Conservation (phyloP, 2,329 filamentous ascomycete genomes). For the Ceratocystis papillata region DNA sequence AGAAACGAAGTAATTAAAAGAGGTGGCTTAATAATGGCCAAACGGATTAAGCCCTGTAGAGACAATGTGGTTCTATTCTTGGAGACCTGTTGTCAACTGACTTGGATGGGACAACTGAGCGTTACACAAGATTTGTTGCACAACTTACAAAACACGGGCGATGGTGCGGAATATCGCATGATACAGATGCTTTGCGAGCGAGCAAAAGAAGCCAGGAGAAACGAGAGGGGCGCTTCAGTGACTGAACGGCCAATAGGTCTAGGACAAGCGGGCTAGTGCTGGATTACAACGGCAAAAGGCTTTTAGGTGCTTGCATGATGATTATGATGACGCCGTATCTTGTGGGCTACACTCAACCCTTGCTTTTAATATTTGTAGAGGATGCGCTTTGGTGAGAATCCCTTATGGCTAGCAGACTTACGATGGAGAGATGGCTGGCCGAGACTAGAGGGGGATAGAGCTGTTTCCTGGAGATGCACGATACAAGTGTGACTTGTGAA, state of each 20-base stretch:
- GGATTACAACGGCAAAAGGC: neutral
- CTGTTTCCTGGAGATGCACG: too few species aligned
- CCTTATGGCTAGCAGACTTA: too few species aligned
- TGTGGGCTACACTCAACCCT: too few species aligned
- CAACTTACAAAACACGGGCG: neutral
- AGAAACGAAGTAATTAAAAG: neutral
- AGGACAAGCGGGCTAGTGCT: neutral
- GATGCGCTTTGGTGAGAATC: too few species aligned
- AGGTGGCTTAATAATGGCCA: neutral
- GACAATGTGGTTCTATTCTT: neutral
- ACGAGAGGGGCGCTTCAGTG: neutral
- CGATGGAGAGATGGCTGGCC: neutral
- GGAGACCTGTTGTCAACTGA: neutral
- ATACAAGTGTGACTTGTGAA: neutral
- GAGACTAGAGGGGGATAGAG: neutral
- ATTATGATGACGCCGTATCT: too few species aligned
- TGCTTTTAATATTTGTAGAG: too few species aligned
- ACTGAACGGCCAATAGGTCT: neutral
- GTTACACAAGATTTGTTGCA: conserved; percentile 5
- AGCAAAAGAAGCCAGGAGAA: neutral
- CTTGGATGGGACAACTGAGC: neutral
- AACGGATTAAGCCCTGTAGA: neutral
- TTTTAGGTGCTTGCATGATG: too few species aligned
- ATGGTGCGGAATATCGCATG: conserved; percentile 4
- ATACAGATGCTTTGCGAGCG: neutral